Percentiles rank a stretch among this genome's conserved stretches.
These are phyloP conservation scores for Myxozyma geophila DNA, from an alignment of 805 yeast species.

Conservation along the genomic window DNA sequence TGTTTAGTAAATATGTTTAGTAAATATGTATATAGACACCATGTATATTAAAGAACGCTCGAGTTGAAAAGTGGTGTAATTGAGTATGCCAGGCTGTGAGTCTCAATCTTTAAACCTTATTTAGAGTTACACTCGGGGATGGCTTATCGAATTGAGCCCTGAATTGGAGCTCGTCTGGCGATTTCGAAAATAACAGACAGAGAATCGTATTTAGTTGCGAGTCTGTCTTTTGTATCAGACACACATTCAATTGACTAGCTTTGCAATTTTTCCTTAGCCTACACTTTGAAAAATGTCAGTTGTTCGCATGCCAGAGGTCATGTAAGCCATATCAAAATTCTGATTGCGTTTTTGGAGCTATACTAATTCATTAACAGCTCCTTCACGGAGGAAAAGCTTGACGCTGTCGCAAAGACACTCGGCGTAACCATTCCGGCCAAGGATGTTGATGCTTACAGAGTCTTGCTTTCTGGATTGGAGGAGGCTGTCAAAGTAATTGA, in stretches of 20 bases:
- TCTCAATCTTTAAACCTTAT: too few species aligned
- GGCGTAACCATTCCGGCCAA: constrained; percentile 24
- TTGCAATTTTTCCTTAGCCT: background rate
- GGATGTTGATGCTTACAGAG: constrained; percentile 30
- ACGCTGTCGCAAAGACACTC: constrained; percentile 13
- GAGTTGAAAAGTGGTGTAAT: too few species aligned
- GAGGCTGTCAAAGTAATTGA: constrained; percentile 24
- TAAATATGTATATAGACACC: background rate
- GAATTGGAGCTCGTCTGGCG: background rate
- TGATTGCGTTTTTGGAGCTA: too few species aligned
- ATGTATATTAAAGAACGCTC: background rate
- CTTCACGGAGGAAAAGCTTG: constrained; percentile 24
- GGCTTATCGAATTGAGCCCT: background rate
- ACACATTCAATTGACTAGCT: background rate
- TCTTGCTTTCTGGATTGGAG: constrained; percentile 29
- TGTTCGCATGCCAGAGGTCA: constrained; percentile 15
- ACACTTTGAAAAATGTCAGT: constrained; percentile 5
- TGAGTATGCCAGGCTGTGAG: too few species aligned
- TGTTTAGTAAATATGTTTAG: background rate
- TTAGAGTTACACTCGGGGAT: too few species aligned
- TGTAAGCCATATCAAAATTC: background rate
- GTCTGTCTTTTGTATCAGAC: background rate
- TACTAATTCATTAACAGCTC: constrained; percentile 11
- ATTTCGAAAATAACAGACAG: too few species aligned
- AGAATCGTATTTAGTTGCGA: too few species aligned